Evolutionary conservation across 1,284 basidiomycete genomes (phyloP).

Genomic region (Pseudozyma flocculosa): DNA sequence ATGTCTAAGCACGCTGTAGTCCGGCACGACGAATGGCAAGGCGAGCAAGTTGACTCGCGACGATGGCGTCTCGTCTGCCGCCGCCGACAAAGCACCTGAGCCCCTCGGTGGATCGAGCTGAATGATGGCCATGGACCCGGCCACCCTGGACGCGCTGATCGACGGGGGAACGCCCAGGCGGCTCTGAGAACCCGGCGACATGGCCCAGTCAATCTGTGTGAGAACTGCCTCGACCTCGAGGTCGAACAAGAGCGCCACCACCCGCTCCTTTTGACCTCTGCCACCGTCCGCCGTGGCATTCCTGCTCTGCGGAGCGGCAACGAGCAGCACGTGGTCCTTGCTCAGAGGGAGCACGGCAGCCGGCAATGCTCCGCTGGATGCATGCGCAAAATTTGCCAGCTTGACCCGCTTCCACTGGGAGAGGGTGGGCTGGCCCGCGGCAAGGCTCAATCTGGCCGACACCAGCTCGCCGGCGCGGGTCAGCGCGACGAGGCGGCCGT

Average conservation of each 20-base stretch:
- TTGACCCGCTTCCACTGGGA: neutral
- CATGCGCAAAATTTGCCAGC: neutral
- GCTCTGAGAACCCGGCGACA: conserved; percentile 10
- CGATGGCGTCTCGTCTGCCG: too few species aligned
- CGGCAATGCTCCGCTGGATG: conserved; percentile 4
- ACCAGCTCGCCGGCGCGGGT: conserved; percentile 14
- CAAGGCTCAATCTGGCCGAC: conserved; percentile 8
- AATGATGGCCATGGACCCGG: conserved; percentile 25
- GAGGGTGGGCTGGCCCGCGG: neutral
- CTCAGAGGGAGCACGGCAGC: conserved; percentile 25
- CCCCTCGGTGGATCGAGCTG: conserved; percentile 18
- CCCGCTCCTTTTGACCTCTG: conserved; percentile 12
- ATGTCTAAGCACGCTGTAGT: conserved; percentile 27
- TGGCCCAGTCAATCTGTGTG: conserved; percentile 26
- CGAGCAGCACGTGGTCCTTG: conserved; percentile 22
- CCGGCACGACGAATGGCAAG: conserved; percentile 21
- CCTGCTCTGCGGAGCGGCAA: conserved; percentile 12
- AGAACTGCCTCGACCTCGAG: conserved; percentile 28
- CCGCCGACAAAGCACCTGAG: neutral
- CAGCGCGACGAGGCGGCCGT: conserved; percentile 21
- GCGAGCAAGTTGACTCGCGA: conserved; percentile 15
- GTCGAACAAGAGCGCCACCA: conserved; percentile 24
- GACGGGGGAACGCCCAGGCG: conserved; percentile 5
- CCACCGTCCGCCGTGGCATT: conserved; percentile 5
- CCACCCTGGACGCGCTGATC: conserved; percentile 25